Conservation (phyloP, 108 stramenopile genomes). For the Craspedostauros australis region DNA sequence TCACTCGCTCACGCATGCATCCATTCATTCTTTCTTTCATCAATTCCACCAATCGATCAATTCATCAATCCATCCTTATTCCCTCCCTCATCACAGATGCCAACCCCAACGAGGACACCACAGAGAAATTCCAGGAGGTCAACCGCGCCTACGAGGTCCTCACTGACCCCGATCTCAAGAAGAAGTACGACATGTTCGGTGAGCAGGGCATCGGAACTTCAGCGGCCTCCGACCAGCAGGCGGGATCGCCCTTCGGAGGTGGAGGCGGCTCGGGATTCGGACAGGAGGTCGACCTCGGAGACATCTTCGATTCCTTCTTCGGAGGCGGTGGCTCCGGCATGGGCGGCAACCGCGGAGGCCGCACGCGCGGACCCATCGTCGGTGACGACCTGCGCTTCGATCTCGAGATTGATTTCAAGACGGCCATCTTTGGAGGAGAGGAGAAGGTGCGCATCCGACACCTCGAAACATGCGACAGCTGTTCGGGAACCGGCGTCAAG, state of each 20-base stretch:
- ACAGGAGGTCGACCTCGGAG: constrained; percentile 90
- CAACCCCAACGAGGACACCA: constrained; percentile 72
- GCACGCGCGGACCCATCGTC: constrained; percentile 61
- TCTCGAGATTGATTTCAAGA: constrained; percentile 92
- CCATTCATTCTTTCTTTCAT: too few relatives aligned
- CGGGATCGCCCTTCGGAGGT: constrained; percentile 41
- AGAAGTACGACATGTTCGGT: constrained; percentile 88
- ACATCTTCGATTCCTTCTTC: constrained; percentile 95
- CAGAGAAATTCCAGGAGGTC: constrained; percentile 73
- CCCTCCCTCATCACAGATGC: constrained; percentile 57
- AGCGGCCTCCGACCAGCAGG: constrained; percentile 33
- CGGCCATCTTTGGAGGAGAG: constrained; percentile 92
- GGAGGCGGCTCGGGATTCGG: constrained; percentile 70
- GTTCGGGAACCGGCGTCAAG: constrained; percentile 84
- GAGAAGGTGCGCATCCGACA: constrained; percentile 94
- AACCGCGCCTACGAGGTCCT: constrained; percentile 91
- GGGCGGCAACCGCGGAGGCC: constrained; percentile 45
- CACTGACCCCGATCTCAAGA: constrained; percentile 76
- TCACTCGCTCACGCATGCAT: too few relatives aligned
- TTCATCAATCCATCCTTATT: not conserved
- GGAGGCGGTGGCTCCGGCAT: constrained; percentile 66
- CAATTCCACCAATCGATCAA: not conserved
- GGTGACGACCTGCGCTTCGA: constrained; percentile 92
- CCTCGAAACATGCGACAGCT: constrained; percentile 87
- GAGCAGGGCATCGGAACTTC: constrained; percentile 68